A percentile compares a stretch with the other conserved stretches of the same genome.
Conservation (phyloP, 2,329 filamentous ascomycete species). For the Cercospora sp. region DNA sequence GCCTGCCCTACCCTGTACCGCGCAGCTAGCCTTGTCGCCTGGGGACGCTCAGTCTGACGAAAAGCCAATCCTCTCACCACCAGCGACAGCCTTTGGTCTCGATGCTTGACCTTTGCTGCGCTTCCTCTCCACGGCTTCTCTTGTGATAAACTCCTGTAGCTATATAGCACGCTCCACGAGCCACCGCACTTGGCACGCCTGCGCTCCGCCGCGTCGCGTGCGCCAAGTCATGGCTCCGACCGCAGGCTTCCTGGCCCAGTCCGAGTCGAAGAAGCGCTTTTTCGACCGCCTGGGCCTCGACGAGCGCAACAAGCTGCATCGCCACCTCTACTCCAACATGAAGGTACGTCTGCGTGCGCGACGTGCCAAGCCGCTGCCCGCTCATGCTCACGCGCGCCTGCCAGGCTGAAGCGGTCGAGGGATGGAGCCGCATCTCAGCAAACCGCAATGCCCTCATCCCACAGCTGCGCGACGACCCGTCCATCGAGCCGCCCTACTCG, state of each 20-base stretch:
- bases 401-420: slow-evolving; percentile 44
- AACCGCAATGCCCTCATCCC: slow-evolving; percentile 32
- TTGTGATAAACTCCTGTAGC: neutral
- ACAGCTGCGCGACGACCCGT: slow-evolving; percentile 15
- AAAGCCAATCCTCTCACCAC: neutral
- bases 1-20: neutral
- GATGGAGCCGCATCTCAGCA: slow-evolving; percentile 44
- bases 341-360: slow-evolving; percentile 39
- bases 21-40: neutral
- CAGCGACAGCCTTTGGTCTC: neutral
- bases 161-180: neutral
- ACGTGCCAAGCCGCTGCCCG: neutral
- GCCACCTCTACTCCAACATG: slow-evolving; percentile 44
- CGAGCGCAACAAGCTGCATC: slow-evolving; percentile 39
- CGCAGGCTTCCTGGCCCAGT: slow-evolving; percentile 40
- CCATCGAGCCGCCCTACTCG: slow-evolving; percentile 32
- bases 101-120: neutral
- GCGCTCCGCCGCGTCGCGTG: neutral
- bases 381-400: neutral
- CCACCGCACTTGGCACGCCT: neutral
- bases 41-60: neutral
- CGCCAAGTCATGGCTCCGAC: slow-evolving; percentile 22
- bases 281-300: slow-evolving; percentile 44
- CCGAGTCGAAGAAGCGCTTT: slow-evolving; percentile 46
- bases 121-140: neutral